A percentile compares a stretch with the other conserved stretches of the same genome.
Conservation (phyloP, 257 asterid species). For the Linaria vulgaris region DNA sequence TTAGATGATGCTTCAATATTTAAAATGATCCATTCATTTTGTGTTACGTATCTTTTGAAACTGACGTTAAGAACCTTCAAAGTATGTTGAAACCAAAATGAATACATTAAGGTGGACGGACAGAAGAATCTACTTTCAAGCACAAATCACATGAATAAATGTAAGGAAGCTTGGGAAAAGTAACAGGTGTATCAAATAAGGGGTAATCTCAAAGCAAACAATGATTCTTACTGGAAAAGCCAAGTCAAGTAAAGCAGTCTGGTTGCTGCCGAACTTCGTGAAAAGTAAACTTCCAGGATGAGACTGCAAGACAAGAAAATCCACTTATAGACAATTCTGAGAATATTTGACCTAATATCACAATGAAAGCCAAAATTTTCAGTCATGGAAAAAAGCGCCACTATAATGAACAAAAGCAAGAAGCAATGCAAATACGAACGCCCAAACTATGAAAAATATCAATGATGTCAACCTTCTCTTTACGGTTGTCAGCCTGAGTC, state of each 20-base stretch:
- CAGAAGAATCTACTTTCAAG: constrained; percentile 8
- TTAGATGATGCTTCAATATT: too few species aligned
- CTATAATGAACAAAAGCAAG: constrained; percentile 5
- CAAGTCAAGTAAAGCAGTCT: constrained; percentile 82
- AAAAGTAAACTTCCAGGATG: constrained; percentile 83
- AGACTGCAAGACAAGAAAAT: constrained; percentile 56
- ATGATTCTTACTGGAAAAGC: constrained; percentile 75
- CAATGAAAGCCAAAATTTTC: constrained; percentile 7
- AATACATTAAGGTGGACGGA: constrained; percentile 9
- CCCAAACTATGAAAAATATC: constrained; percentile 10
- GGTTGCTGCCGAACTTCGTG: constrained; percentile 84
- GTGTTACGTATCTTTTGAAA: background rate
- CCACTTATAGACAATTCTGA: constrained; percentile 7
- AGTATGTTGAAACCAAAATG: constrained; percentile 2
- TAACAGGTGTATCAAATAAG: constrained; percentile 10
- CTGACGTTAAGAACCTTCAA: background rate
- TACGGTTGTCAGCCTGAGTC: constrained; percentile 64
- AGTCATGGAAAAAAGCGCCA: constrained; percentile 18
- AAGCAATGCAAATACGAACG: background rate
- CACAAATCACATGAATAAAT: background rate
- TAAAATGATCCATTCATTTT: background rate
- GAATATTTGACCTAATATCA: background rate
- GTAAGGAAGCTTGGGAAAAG: constrained; percentile 9
- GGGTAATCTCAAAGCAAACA: constrained; percentile 7
- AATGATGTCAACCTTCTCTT: constrained; percentile 67